These are phyloP conservation scores for Sporisorium scitamineum DNA, from an alignment of 1,284 basidiomycete genomes.

Conservation along the genomic window DNA sequence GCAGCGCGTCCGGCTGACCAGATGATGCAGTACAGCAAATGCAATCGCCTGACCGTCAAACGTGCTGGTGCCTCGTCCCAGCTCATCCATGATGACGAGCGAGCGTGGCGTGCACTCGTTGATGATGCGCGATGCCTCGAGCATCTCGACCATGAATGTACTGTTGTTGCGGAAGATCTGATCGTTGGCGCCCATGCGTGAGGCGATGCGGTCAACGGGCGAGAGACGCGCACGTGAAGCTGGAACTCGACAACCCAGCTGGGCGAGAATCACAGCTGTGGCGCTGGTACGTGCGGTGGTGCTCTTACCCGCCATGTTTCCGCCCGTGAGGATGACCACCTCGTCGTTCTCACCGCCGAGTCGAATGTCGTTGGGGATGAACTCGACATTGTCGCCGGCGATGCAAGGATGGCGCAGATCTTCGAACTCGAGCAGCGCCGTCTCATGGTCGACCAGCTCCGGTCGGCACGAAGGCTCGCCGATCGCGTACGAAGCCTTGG, in stretches of 20 bases:
- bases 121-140: conserved; percentile 67
- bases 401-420: conserved; percentile 83
- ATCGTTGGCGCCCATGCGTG: conserved; percentile 89
- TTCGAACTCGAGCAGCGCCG: conserved; percentile 83
- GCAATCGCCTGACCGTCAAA: conserved; percentile 69
- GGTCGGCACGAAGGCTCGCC: conserved; percentile 94
- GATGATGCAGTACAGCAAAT: conserved; percentile 66
- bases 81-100: conserved; percentile 69
- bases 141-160: conserved; percentile 70
- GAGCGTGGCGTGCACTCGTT: conserved; percentile 67
- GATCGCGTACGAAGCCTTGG: conserved; percentile 87
- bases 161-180: conserved; percentile 67
- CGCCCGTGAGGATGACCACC: conserved; percentile 91
- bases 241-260: conserved; percentile 97
- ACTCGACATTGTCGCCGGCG: conserved; percentile 73
- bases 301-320: conserved; percentile 79
- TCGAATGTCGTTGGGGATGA: conserved; percentile 94
- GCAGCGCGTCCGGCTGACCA: conserved; percentile 65
- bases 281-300: conserved; percentile 92
- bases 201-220: conserved; percentile 92
- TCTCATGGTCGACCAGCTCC: conserved; percentile 82
- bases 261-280: conserved; percentile 93
- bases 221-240: conserved; percentile 83
- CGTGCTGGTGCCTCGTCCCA: conserved; percentile 69
- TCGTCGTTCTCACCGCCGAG: conserved; percentile 83